A percentile compares a stretch with the other conserved stretches of the same genome.
These are phyloP conservation scores for Aegilops sharonensis DNA, from an alignment of 176 grass and related monocot genomes.

Conservation along the genomic window DNA sequence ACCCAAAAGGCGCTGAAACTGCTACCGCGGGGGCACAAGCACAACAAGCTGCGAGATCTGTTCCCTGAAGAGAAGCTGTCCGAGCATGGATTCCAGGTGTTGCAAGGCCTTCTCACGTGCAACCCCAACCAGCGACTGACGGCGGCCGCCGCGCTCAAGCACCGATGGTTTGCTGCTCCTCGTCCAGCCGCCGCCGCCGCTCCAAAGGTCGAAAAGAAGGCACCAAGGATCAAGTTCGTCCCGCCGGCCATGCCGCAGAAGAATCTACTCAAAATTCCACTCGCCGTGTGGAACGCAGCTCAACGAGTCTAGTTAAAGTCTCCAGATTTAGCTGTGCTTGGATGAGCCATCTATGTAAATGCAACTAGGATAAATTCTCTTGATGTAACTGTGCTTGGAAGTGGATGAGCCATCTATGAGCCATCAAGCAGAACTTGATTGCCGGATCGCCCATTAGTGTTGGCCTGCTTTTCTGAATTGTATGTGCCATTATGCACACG, in stretches of 20 bases:
- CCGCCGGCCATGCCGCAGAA: not conserved
- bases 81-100: not conserved
- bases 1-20: not conserved
- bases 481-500: not conserved
- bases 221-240: not conserved
- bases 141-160: not conserved
- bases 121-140: not conserved
- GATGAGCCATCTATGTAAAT: no score
- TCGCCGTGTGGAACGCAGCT: not conserved
- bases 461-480: not conserved
- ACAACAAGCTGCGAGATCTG: not conserved
- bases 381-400: no score
- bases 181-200: not conserved
- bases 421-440: not conserved
- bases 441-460: no score
- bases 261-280: not conserved
- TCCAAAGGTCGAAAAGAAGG: not conserved
- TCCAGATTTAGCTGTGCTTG: no score
- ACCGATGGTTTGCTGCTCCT: not conserved
- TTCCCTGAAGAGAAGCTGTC: slow-evolving; percentile 2
- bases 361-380: no score
- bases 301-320: not conserved
- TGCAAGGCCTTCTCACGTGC: slow-evolving; percentile 4
- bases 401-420: not conserved
- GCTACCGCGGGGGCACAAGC: not conserved